Evolutionary conservation across 768 basidiomycete genomes (phyloP), one percentile per base, ranked within the genome.

Genomic region (Tricholoma sp.): DNA sequence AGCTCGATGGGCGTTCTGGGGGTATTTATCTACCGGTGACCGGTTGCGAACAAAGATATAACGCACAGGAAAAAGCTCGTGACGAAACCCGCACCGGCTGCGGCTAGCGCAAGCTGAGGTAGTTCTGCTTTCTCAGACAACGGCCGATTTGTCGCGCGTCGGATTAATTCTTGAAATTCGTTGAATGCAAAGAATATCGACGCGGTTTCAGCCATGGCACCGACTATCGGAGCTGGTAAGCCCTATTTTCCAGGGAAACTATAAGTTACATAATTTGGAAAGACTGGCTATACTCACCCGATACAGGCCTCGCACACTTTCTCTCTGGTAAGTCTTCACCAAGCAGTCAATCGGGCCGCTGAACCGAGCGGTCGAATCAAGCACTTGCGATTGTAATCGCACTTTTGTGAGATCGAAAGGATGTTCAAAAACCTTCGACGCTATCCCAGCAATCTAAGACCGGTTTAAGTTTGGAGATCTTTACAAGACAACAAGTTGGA

Each of bases 391-490:
- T 71, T 98, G 96, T 43, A 98, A 79, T 50, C 95, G 83, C 57
- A 97, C 95, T 75, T 97, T 98, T 56, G 93, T 89, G 34, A 98
- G 82, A 72, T 98, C 95, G 66, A 96, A 94, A 0, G 96, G 96
- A 68, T 97, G 93, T 74, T 96, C 94, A 60, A 97, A 86, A 14
- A 94, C 76, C 63, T 80, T 78, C 9, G 94, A 87, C 8, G 82
- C 76, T 77, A 96, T 93, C 22, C 95, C 95, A 55, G 94, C 91
- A 55, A 84, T 72, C 91, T 93, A 50, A 21, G 22, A 18, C 39
- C 6, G 35, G 29, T 34, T 51, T 41, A 52, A 12, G 10, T 4
- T 11, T 14, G 14, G 8, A 11, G 10, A 22, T 22, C 22, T 32
- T 0, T 3, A 21, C 35, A 49, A 7, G 37, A 12, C 34, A n/a